Evolutionary conservation across 768 basidiomycete genomes (phyloP).

Genomic region (Trametes punicea): DNA sequence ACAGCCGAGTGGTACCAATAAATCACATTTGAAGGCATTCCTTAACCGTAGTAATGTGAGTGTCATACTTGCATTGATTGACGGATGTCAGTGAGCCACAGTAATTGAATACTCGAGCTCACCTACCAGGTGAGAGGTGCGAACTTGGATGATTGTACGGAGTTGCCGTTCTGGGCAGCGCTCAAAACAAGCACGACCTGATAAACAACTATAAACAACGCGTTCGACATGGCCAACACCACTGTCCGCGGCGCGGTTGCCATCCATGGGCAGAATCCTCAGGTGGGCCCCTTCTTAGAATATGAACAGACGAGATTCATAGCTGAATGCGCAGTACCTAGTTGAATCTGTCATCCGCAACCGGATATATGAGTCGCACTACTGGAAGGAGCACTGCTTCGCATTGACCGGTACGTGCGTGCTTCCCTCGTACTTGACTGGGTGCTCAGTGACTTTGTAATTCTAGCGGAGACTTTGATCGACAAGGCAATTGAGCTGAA

Average conservation of each 20-base stretch:
- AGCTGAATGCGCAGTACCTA: slow-evolving; percentile 58
- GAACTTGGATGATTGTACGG: background rate
- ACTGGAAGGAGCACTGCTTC: slow-evolving; percentile 99
- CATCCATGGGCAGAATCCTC: slow-evolving; percentile 97
- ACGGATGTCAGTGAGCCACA: background rate
- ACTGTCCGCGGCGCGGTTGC: slow-evolving; percentile 82
- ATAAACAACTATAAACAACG: slow-evolving; percentile 26
- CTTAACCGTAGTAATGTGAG: no score
- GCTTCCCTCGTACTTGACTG: background rate
- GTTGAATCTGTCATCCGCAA: slow-evolving; percentile 96
- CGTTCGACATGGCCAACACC: slow-evolving; percentile 77
- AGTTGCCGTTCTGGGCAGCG: background rate
- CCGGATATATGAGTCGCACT: slow-evolving; percentile 91
- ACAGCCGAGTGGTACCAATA: no score
- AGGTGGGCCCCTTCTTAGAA: slow-evolving; percentile 47
- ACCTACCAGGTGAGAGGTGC: no score
- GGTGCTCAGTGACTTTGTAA: slow-evolving; percentile 5
- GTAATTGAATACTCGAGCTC: no score
- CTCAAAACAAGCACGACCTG: background rate
- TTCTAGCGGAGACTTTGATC: slow-evolving; percentile 83
- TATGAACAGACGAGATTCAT: slow-evolving; percentile 8
- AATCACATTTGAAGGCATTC: no score
- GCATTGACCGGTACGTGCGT: slow-evolving; percentile 75
- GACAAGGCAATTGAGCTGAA: slow-evolving; percentile 86
- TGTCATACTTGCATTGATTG: background rate